phyloP scores from a whole-genome alignment of 2,329 filamentous ascomycete genomes.

The Arthroderma uncinatum region DNA sequence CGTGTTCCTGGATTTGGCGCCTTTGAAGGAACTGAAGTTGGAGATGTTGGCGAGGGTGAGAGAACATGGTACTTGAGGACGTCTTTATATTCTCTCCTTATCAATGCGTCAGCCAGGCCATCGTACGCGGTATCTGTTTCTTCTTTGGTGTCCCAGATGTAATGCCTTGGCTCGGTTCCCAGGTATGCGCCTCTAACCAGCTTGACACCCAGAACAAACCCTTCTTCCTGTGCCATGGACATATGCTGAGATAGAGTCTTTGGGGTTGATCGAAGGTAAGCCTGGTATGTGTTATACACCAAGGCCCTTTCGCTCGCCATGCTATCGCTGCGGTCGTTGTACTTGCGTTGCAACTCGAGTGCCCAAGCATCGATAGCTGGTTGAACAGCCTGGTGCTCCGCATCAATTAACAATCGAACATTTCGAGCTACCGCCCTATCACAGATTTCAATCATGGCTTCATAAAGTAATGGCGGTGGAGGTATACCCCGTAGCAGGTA shows the following conservation, averaged over 20 bases:
- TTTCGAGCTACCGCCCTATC: conserved; percentile 56
- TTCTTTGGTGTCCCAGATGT: conserved; percentile 59
- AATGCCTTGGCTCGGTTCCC: conserved; percentile 54
- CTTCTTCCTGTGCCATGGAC: conserved; percentile 44
- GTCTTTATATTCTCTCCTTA: conserved; percentile 49
- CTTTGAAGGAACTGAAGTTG: conserved; percentile 22
- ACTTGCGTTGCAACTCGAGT: conserved; percentile 58
- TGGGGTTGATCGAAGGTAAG: conserved; percentile 57
- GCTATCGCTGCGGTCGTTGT: conserved; percentile 48
- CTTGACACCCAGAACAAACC: conserved; percentile 60
- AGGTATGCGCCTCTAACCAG: conserved; percentile 65
- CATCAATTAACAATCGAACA: conserved; percentile 67
- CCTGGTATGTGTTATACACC: conserved; percentile 69
- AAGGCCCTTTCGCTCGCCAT: conserved; percentile 40
- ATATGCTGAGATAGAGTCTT: conserved; percentile 51
- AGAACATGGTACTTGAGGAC: conserved; percentile 32
- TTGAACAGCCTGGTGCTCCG: conserved; percentile 70
- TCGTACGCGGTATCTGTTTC: conserved; percentile 64
- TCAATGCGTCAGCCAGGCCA: conserved; percentile 53
- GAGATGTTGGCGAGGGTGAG: conserved; percentile 13
- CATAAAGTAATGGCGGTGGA: conserved; percentile 52
- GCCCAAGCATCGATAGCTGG: conserved; percentile 73
- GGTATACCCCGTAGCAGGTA: conserved; percentile 52
- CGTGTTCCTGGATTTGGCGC: neutral
- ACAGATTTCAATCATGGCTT: conserved; percentile 65